Evolutionary conservation across 345 rosid species (phyloP).

Genomic region (Populus euphratica): DNA sequence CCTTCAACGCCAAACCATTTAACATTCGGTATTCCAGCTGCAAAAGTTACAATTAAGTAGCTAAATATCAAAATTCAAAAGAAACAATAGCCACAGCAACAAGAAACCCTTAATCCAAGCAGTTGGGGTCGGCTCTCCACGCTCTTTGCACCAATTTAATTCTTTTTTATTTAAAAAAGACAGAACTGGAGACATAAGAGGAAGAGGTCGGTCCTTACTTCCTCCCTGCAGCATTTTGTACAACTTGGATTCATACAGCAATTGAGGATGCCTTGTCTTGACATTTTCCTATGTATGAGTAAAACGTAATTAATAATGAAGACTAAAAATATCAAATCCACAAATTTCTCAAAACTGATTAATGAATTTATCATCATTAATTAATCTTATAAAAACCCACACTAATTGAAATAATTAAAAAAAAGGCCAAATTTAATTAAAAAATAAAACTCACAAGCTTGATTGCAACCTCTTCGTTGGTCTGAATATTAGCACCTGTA

Average conservation of each 20-base stretch:
- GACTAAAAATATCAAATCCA: too few species aligned
- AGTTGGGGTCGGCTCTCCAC: background rate
- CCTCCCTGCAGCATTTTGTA: slow-evolving; percentile 93
- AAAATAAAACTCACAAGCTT: slow-evolving; percentile 65
- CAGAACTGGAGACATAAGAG: background rate
- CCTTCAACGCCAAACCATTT: slow-evolving; percentile 89
- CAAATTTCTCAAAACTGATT: background rate
- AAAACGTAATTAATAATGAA: background rate
- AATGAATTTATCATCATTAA: too few species aligned
- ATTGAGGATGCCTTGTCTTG: slow-evolving; percentile 91
- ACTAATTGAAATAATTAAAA: background rate
- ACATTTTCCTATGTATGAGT: slow-evolving; percentile 59
- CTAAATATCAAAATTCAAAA: background rate
- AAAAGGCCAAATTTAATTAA: background rate
- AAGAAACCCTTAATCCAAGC: background rate
- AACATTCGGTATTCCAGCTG: slow-evolving; percentile 78
- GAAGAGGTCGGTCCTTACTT: slow-evolving; percentile 41
- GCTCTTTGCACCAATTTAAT: too few species aligned
- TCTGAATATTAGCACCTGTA: slow-evolving; percentile 75
- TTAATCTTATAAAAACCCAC: background rate
- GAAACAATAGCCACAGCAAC: slow-evolving; percentile 1
- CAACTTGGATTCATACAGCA: slow-evolving; percentile 77
- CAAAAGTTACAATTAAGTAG: slow-evolving; percentile 19
- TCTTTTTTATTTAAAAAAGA: background rate
- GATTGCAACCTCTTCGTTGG: slow-evolving; percentile 92